Percentiles rank a stretch among this genome's conserved stretches.
phyloP scores from a whole-genome alignment of 2,329 filamentous ascomycete species.

The Cercospora sesami region DNA sequence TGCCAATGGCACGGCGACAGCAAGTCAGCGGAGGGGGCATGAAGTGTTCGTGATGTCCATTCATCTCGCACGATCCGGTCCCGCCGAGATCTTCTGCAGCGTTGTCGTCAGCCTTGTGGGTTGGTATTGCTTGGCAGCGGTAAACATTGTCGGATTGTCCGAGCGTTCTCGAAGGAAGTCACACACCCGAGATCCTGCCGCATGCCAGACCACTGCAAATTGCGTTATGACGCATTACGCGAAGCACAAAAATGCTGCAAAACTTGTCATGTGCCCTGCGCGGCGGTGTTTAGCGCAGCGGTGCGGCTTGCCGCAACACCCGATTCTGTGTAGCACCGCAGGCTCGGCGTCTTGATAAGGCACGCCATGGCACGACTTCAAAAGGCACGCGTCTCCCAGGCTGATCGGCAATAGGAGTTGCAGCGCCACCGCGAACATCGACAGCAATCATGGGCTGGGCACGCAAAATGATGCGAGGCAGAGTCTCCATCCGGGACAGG shows the following conservation, averaged over 20 bases:
- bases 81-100: slow-evolving; percentile 7
- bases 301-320: background rate
- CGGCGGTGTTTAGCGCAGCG: background rate
- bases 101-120: slow-evolving; percentile 7
- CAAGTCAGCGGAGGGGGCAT: background rate
- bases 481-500: slow-evolving; percentile 2
- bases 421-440: background rate
- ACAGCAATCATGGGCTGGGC: slow-evolving; percentile 5
- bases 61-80: background rate
- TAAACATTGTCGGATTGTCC: background rate
- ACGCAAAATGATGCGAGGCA: slow-evolving; percentile 4
- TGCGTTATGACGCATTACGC: background rate
- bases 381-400: background rate
- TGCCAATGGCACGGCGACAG: background rate
- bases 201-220: background rate
- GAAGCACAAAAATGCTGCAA: background rate
- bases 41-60: background rate
- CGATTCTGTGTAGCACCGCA: background rate
- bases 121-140: slow-evolving; percentile 4
- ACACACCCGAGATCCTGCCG: slow-evolving; percentile 1
- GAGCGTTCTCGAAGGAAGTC: background rate
- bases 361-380: slow-evolving; percentile 1
- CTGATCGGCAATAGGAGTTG: background rate
- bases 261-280: background rate
- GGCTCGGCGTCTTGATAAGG: slow-evolving; percentile 4